A percentile compares a stretch with the other conserved stretches of the same genome.
Conservation (phyloP, 2,329 filamentous ascomycete genomes). For the Sporothrix brasiliensis region DNA sequence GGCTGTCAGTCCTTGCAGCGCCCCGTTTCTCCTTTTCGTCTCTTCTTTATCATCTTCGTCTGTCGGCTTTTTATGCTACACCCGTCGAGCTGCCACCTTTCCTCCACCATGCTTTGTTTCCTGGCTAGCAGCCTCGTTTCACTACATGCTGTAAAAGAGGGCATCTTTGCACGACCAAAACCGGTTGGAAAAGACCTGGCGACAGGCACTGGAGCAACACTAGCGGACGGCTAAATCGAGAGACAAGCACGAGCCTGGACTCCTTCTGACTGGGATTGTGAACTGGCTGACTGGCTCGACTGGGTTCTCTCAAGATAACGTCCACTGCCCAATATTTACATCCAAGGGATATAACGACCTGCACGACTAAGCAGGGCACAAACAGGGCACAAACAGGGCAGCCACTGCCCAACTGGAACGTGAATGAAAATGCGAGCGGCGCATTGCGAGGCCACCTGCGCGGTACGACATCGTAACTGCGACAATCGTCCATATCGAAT, state of each 20-base stretch:
- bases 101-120: conserved; percentile 9
- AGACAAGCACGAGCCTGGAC: background rate
- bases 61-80: background rate
- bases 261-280: background rate
- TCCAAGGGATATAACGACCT: conserved; percentile 15
- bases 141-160: background rate
- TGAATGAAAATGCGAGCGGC: background rate
- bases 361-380: conserved; percentile 15
- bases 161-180: background rate
- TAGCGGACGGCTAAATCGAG: conserved; percentile 5
- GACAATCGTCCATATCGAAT: background rate
- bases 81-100: background rate
- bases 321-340: background rate
- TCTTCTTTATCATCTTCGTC: background rate
- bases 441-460: background rate
- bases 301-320: conserved; percentile 1
- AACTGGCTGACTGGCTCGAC: background rate
- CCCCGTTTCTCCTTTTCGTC: background rate
- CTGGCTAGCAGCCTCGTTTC: conserved; percentile 24
- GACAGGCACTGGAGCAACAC: background rate
- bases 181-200: background rate
- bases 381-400: conserved; percentile 12
- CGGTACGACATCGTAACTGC: conserved; percentile 9
- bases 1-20: conserved; percentile 4
- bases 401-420: conserved; percentile 3